These are phyloP conservation scores for Sporothrix brunneoviolacea DNA, from an alignment of 2,329 filamentous ascomycete species.

Conservation along the genomic window DNA sequence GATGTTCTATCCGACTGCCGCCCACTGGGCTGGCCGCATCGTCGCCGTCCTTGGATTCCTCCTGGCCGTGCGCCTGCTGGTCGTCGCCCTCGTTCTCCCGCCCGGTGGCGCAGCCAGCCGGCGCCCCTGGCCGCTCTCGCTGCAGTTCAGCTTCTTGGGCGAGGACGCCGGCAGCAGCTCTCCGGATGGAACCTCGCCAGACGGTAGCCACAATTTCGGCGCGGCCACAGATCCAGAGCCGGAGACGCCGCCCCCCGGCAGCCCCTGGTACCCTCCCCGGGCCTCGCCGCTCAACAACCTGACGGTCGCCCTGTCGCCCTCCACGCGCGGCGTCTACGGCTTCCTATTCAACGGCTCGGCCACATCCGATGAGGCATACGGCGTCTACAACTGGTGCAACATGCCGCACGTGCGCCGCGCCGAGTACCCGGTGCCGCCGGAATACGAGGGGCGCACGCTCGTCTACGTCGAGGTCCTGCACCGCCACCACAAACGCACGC, in stretches of 20 bases:
- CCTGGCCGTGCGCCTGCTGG: constrained; percentile 8
- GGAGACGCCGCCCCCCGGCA: constrained; percentile 15
- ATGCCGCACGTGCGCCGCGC: constrained; percentile 71
- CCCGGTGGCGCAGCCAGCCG: neutral
- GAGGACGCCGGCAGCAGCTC: constrained; percentile 4
- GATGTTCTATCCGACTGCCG: neutral
- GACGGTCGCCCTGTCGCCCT: constrained; percentile 15
- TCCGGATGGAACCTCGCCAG: neutral
- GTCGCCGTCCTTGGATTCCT: constrained; percentile 10
- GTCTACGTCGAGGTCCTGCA: constrained; percentile 74
- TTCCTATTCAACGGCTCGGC: constrained; percentile 66
- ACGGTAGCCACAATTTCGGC: constrained; percentile 2
- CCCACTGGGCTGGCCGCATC: constrained; percentile 11
- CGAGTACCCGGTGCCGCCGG: constrained; percentile 53
- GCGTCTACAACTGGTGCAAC: constrained; percentile 75
- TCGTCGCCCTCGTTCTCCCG: neutral
- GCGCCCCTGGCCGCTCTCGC: constrained; percentile 11
- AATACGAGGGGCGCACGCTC: constrained; percentile 49
- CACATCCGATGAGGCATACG: constrained; percentile 50
- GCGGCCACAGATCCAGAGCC: neutral
- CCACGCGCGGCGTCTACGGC: constrained; percentile 55
- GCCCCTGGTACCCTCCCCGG: constrained; percentile 23
- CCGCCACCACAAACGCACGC: constrained; percentile 78
- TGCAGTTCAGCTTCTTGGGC: constrained; percentile 1
- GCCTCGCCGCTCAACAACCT: constrained; percentile 26